These are phyloP conservation scores for Catunica adiposa DNA, from an alignment of 2,329 filamentous ascomycete genomes.

Conservation along the genomic window DNA sequence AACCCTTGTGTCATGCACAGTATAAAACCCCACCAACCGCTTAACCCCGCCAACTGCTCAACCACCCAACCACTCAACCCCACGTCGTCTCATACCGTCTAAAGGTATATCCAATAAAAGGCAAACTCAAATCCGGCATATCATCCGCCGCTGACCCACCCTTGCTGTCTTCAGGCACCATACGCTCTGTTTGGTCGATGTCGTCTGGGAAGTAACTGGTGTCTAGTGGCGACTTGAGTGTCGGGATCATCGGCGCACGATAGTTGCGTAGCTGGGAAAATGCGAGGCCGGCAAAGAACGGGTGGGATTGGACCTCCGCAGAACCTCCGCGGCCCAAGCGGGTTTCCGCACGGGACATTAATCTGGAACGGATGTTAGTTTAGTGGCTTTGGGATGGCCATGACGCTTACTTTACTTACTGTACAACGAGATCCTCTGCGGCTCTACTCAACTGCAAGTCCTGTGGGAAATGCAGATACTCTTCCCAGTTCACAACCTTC, in stretches of 20 bases:
- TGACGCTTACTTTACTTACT: constrained; percentile 35
- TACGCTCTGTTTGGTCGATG: constrained; percentile 73
- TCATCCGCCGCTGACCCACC: constrained; percentile 35
- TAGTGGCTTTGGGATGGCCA: constrained; percentile 21
- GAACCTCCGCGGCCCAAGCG: constrained; percentile 76
- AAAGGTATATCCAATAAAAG: constrained; percentile 36
- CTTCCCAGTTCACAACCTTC: constrained; percentile 97
- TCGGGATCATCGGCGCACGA: constrained; percentile 88
- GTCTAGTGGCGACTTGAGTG: constrained; percentile 81
- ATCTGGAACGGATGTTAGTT: constrained; percentile 30
- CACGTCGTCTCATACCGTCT: constrained; percentile 13
- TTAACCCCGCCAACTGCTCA: too few relatives aligned
- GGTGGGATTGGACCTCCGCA: constrained; percentile 80
- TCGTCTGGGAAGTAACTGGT: constrained; percentile 98
- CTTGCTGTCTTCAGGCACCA: constrained; percentile 7
- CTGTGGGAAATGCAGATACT: constrained; percentile 89
- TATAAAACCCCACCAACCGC: too few relatives aligned
- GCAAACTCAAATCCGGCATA: constrained; percentile 84
- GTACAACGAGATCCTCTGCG: constrained; percentile 81
- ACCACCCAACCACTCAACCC: constrained; percentile 8
- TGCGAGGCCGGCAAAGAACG: constrained; percentile 92
- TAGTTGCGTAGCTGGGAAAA: constrained; percentile 88
- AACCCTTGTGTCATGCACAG: not conserved
- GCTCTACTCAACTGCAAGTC: constrained; percentile 79
- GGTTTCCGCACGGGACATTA: constrained; percentile 87